phyloP scores from a whole-genome alignment of 345 rosid species.

The Gossypium australe region DNA sequence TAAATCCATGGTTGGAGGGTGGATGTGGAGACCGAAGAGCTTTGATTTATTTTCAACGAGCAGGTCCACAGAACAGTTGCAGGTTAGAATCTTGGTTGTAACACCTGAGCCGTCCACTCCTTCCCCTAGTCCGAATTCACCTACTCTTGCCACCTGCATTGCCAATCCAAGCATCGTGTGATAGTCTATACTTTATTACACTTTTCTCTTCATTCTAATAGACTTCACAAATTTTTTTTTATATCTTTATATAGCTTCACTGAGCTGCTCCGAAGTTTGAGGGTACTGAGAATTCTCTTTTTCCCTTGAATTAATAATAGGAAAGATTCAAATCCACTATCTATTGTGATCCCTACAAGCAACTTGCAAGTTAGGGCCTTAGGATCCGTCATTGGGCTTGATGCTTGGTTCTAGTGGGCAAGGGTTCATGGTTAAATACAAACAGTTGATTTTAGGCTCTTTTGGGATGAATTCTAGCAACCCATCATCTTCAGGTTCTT shows the following conservation, averaged over 20 bases:
- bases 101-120: slow-evolving; percentile 75
- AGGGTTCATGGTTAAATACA: neutral
- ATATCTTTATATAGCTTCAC: neutral
- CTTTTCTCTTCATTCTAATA: neutral
- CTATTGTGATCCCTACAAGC: neutral
- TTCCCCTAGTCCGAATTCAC: slow-evolving; percentile 56
- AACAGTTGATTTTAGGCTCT: no score
- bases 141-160: slow-evolving; percentile 44
- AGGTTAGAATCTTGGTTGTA: slow-evolving; percentile 61
- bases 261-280: no score
- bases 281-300: neutral
- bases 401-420: neutral
- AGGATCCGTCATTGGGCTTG: neutral
- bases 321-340: neutral
- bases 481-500: neutral
- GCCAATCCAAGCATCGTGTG: slow-evolving; percentile 4
- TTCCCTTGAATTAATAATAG: neutral
- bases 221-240: neutral
- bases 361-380: neutral
- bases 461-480: neutral
- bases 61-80: slow-evolving; percentile 54
- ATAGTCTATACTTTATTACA: neutral
- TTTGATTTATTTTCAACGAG: slow-evolving; percentile 69
- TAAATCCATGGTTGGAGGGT: slow-evolving; percentile 49
- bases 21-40: slow-evolving; percentile 68